A percentile compares a stretch with the other conserved stretches of the same genome.
Evolutionary conservation across 495 filamentous ascomycete genomes (phyloP).

Genomic region (Aspergillus biplanus): DNA sequence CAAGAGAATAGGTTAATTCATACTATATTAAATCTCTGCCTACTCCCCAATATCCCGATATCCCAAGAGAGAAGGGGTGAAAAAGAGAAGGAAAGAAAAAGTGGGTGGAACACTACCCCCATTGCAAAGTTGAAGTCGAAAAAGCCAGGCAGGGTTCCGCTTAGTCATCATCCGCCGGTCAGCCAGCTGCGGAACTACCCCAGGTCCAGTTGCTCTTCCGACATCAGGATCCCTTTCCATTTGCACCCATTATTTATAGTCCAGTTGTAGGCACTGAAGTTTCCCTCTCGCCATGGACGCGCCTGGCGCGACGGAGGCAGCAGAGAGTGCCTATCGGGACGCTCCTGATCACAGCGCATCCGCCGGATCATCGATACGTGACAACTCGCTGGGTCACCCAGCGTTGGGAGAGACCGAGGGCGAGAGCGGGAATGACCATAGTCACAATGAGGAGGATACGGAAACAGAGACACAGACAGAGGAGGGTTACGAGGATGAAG

Average conservation of each 20-base stretch:
- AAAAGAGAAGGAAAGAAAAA: not conserved
- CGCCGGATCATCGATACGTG: constrained; percentile 16
- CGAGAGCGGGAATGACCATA: constrained; percentile 20
- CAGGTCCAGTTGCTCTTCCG: constrained; percentile 21
- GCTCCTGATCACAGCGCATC: constrained; percentile 26
- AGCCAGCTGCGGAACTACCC: constrained; percentile 26
- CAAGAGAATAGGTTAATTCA: constrained; percentile 5
- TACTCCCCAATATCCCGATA: not conserved
- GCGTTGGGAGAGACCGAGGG: constrained; percentile 25
- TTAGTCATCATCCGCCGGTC: constrained; percentile 27
- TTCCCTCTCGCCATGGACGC: constrained; percentile 47
- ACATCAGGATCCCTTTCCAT: constrained; percentile 22
- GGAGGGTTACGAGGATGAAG: constrained; percentile 60
- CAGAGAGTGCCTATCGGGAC: constrained; percentile 28
- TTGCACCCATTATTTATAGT: constrained; percentile 21
- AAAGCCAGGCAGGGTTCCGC: constrained; percentile 9
- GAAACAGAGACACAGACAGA: constrained; percentile 38
- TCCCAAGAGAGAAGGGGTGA: not conserved
- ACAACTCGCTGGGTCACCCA: constrained; percentile 25
- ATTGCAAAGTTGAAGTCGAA: not conserved
- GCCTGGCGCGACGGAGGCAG: constrained; percentile 45
- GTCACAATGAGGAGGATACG: constrained; percentile 29
- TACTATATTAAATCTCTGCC: not conserved
- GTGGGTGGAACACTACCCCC: constrained; percentile 3
- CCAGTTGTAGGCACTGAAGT: constrained; percentile 31